These are phyloP conservation scores for Venturiaceae sp. DNA, from an alignment of 2,329 filamentous ascomycete species.

Conservation along the genomic window DNA sequence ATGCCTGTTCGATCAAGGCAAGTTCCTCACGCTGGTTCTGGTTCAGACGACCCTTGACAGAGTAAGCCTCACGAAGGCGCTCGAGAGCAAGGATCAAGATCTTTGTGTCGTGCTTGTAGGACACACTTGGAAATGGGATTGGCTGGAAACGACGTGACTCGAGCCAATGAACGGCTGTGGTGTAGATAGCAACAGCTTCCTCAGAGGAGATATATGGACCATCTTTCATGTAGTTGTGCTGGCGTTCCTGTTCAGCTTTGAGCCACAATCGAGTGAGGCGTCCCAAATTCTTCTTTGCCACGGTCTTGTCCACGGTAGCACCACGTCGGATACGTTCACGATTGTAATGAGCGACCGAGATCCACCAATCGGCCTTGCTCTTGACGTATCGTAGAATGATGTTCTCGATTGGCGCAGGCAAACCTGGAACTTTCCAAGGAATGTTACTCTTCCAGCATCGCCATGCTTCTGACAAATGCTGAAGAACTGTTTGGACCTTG, in stretches of 20 bases:
- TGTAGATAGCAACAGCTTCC: slow-evolving; percentile 97
- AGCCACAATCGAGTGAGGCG: slow-evolving; percentile 92
- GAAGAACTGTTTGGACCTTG: slow-evolving; percentile 95
- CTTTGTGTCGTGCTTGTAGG: slow-evolving; percentile 99
- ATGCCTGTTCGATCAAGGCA: slow-evolving; percentile 94
- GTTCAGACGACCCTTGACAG: slow-evolving; percentile 91
- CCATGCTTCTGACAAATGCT: slow-evolving; percentile 97
- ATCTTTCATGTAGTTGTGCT: slow-evolving; percentile 99
- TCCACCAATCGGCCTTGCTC: slow-evolving; percentile 99
- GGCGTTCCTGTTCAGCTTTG: slow-evolving; percentile 94
- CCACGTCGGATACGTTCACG: slow-evolving; percentile 92
- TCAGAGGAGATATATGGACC: slow-evolving; percentile 97
- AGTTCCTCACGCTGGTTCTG: slow-evolving; percentile 96
- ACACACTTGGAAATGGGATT: slow-evolving; percentile 96
- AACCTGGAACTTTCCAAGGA: slow-evolving; percentile 95
- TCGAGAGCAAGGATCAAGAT: slow-evolving; percentile 94
- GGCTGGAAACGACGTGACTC: slow-evolving; percentile 98
- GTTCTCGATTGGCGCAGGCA: slow-evolving; percentile 96
- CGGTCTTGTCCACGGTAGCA: slow-evolving; percentile 97
- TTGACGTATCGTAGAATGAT: slow-evolving; percentile 98
- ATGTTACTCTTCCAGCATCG: slow-evolving; percentile 99
- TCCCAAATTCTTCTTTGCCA: slow-evolving; percentile 97
- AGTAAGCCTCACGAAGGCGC: slow-evolving; percentile 88
- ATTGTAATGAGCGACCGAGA: slow-evolving; percentile 98
- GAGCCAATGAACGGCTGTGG: slow-evolving; percentile 96